phyloP scores from a whole-genome alignment of 2,329 filamentous ascomycete species.

The Botrytis pseudocinerea region DNA sequence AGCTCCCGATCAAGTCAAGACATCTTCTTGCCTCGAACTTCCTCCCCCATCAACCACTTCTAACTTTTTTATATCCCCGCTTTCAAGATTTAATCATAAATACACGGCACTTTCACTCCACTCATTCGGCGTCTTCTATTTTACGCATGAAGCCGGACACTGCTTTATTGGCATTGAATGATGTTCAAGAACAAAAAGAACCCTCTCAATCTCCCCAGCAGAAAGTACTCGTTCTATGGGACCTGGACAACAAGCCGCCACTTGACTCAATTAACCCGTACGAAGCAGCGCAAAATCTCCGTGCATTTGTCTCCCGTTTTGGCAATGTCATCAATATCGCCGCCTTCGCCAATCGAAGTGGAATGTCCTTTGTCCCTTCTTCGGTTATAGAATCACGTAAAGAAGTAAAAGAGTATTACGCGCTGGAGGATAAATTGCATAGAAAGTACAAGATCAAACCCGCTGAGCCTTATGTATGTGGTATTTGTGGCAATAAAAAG shows the following conservation, averaged over 20 bases:
- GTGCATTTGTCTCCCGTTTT: neutral
- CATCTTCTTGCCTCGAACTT: neutral
- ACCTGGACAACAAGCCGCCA: neutral
- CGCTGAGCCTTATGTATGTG: conserved; percentile 1
- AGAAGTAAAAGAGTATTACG: neutral
- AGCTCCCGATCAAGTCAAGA: neutral
- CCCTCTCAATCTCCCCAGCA: neutral
- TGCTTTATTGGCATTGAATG: too few species aligned
- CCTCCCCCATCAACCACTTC: neutral
- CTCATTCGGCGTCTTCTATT: neutral
- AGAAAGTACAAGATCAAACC: neutral
- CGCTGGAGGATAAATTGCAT: neutral
- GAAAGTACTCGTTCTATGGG: neutral
- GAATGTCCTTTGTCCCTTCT: neutral
- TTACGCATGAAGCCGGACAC: neutral
- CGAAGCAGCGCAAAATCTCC: conserved; percentile 7
- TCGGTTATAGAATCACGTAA: neutral
- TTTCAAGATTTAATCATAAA: neutral
- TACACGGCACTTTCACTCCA: neutral
- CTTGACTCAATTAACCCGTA: neutral
- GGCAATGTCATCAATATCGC: neutral
- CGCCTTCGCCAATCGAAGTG: neutral
- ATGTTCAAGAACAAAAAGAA: neutral
- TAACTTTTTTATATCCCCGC: neutral
- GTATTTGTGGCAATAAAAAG: neutral